Conservation (phyloP, 2,329 filamentous ascomycete genomes). For the Fusarium sp. region DNA sequence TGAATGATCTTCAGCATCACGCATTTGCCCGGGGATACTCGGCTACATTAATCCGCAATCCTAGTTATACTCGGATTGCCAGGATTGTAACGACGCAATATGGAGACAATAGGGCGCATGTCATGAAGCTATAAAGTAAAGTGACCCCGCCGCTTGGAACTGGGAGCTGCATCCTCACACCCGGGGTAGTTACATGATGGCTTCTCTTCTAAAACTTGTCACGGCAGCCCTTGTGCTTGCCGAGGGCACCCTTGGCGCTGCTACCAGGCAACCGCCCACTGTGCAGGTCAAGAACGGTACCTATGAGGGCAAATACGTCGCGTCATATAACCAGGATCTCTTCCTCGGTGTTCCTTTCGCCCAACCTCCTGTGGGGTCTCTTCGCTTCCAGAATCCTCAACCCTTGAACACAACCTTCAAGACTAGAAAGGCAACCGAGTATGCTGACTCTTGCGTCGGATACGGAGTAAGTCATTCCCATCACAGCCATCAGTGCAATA, state of each 20-base stretch:
- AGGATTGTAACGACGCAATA: background rate
- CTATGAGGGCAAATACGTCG: conserved; percentile 33
- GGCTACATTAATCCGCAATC: background rate
- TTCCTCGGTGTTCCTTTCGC: conserved; percentile 42
- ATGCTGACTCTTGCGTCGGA: conserved; percentile 42
- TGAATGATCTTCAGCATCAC: background rate
- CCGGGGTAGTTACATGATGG: background rate
- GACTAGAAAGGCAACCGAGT: conserved; percentile 31
- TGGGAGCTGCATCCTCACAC: background rate
- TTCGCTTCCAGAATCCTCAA: conserved; percentile 33
- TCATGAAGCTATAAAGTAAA: background rate
- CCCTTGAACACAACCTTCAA: conserved; percentile 29
- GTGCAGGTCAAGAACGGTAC: conserved; percentile 41
- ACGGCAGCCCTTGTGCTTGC: conserved; percentile 11
- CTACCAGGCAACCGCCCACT: conserved; percentile 14
- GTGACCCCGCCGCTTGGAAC: background rate
- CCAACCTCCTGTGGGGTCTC: conserved; percentile 29
- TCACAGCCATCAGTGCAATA: rapidly evolving
- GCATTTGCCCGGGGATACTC: background rate
- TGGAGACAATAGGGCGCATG: background rate
- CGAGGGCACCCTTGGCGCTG: background rate
- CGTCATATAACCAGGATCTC: conserved; percentile 34
- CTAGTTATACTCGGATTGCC: background rate
- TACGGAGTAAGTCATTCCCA: conserved; percentile 26
- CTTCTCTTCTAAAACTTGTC: background rate